Base-by-base conservation (phyloP, 192 early-diverging fungal species). In the Geosiphon pyriformis region DNA sequence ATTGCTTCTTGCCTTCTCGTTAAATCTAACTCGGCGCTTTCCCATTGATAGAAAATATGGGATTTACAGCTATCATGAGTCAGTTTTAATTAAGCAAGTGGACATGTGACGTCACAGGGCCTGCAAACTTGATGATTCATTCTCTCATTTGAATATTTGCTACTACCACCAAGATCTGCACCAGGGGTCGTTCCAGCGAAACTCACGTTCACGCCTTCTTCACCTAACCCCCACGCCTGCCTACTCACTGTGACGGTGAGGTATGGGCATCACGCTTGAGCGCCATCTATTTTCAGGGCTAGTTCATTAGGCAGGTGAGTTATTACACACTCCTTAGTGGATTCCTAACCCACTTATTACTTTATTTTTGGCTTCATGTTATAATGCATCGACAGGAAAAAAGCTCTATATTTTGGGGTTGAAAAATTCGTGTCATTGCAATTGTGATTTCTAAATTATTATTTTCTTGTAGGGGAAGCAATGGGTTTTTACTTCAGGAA, bases 331-430 rank as follows among this genome's bases (percentile, higher is more conserved):
- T 89, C 84, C 83, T 89, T 86, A 84, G 82, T 84, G 85, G 84
- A 80, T 86, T 88, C 84, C 83, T 78, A 88, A 83, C 88, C 88
- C 85, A 84, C 87, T 88, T 81, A 85, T 79, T 83, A 88, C 85
- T 85, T 80, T 88, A 83, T 85, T 85, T 85, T 82, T 87, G 86
- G 83, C 87, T 81, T 83, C 74, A 84, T 84, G 83, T 84, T 86
- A 83, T 79, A 84, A 87, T 82, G 85, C 82, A n/a, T n/a, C n/a
- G n/a, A n/a, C n/a, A n/a, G n/a, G n/a, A n/a, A n/a, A n/a, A n/a
- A n/a, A n/a, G n/a, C n/a, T n/a, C n/a, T n/a, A n/a, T n/a, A n/a
- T n/a, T n/a, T n/a, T n/a, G n/a, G n/a, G n/a, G n/a, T n/a, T n/a
- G n/a, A n/a, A n/a, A n/a, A n/a, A n/a, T n/a, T n/a, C n/a, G n/a